Base-by-base conservation (phyloP, 2,329 filamentous ascomycete genomes). In the Phialocephala subalpina region DNA sequence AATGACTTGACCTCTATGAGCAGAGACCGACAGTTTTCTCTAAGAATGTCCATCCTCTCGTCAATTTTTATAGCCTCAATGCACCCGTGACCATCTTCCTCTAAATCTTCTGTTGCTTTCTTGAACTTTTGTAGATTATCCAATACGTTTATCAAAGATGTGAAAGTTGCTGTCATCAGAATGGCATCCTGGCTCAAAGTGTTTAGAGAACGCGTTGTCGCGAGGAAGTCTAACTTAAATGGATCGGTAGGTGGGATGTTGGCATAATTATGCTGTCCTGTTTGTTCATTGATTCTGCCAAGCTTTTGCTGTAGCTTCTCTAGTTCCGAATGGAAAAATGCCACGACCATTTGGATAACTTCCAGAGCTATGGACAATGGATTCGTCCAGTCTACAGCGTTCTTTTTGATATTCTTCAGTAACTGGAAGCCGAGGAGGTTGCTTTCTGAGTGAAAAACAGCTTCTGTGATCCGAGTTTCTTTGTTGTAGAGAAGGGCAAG, bases 211-310 rank as follows among this genome's bases (percentile, higher is more conserved):
- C 33, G 33, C 36, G 56, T 42, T 16, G 56, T 42, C 3, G 56
- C 20, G 16, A 58, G 20, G 16, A 58, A 58, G 22, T 58, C 56
- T 20, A 42, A 25, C 22, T 58, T n/a, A 16, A 42, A 58, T 14
- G 36, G 36, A n/a, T 58, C 36, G 3, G 18, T 12, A 11, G 29
- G 11, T 7, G 55, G 3, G 18, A 42, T 16, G 20, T 58, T 18
- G 4, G 12, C 3, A 22, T 40, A 58, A 5, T 42, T 25, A 42
- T 25, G 25, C 18, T 58, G 56, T 25, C 56, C 56, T 20, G 56
- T 58, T 58, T 20, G 12, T 16, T 18, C 4, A 18, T 25, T 58
- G 18, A 42, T 42, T 3, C 25, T 22, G 8, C 3, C 2, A 53
- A 53, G 3, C 18, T 3, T 3, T 16, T 3, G 3, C 20, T 45